Evolutionary conservation across 108 stramenopile genomes (phyloP).

Genomic region (Skeletonema marinoi): DNA sequence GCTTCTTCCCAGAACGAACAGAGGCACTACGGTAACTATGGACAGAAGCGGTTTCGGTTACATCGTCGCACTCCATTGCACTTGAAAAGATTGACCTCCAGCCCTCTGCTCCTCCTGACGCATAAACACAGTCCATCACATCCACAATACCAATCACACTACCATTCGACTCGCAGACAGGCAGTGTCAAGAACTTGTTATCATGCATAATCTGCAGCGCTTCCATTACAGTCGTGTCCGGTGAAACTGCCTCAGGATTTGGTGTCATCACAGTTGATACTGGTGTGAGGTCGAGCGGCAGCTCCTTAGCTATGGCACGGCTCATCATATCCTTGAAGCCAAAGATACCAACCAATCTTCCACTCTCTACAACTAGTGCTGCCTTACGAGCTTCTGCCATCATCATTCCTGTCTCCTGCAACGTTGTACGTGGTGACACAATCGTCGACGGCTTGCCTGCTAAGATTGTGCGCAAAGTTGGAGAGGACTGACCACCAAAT

Average conservation of each 20-base stretch:
- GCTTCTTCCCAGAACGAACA: slow-evolving; percentile 5
- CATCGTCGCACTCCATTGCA: slow-evolving; percentile 71
- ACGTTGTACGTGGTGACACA: slow-evolving; percentile 64
- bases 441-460: slow-evolving; percentile 73
- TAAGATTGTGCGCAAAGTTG: slow-evolving; percentile 69
- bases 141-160: slow-evolving; percentile 91
- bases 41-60: slow-evolving; percentile 58
- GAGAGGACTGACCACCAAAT: slow-evolving; percentile 64
- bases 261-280: slow-evolving; percentile 90
- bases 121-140: slow-evolving; percentile 93
- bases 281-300: slow-evolving; percentile 68
- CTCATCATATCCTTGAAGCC: slow-evolving; percentile 95
- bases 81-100: slow-evolving; percentile 81
- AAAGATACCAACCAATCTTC: slow-evolving; percentile 85
- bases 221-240: slow-evolving; percentile 87
- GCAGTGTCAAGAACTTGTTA: slow-evolving; percentile 91
- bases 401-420: slow-evolving; percentile 71
- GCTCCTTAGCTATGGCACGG: slow-evolving; percentile 84
- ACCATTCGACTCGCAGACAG: slow-evolving; percentile 85
- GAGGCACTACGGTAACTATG: slow-evolving; percentile 32
- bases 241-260: slow-evolving; percentile 88
- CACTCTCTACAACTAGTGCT: slow-evolving; percentile 79
- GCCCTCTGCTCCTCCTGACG: slow-evolving; percentile 80
- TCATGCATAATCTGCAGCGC: slow-evolving; percentile 94
- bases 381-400: slow-evolving; percentile 92